Evolutionary conservation across 305 asterid species (phyloP).

Genomic region (Fraxinus albicans): DNA sequence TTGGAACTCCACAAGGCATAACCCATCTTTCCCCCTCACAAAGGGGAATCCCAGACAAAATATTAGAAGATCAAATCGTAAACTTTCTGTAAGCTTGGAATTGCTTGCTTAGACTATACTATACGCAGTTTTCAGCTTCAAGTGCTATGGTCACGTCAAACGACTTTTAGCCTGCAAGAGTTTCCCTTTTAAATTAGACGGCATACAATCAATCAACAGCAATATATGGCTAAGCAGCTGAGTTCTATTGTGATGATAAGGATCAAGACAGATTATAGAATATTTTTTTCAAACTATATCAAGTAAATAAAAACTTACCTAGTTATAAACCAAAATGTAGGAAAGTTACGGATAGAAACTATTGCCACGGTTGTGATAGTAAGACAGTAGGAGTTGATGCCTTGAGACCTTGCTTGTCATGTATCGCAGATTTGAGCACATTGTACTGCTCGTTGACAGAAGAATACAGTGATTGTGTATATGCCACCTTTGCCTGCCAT

Average conservation of each 20-base stretch:
- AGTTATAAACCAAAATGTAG: conserved; percentile 20
- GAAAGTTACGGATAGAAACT: conserved; percentile 26
- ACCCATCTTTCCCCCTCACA: neutral
- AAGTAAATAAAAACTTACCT: conserved; percentile 33
- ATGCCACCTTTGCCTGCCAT: conserved; percentile 70
- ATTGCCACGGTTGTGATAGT: conserved; percentile 79
- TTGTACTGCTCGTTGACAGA: conserved; percentile 67
- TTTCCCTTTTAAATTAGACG: neutral
- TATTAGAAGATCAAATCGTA: neutral
- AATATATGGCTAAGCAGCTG: neutral
- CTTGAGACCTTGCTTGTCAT: conserved; percentile 64
- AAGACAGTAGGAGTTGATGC: conserved; percentile 63
- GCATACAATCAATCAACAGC: neutral
- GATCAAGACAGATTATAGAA: neutral
- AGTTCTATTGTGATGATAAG: neutral
- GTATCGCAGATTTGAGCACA: conserved; percentile 69
- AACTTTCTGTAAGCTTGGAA: neutral
- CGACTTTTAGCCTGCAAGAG: neutral
- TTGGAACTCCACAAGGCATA: neutral
- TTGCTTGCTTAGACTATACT: neutral
- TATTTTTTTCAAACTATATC: neutral
- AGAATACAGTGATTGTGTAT: conserved; percentile 48
- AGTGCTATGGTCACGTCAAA: neutral
- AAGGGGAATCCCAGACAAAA: neutral
- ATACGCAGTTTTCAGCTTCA: neutral